Evolutionary conservation across 2,329 filamentous ascomycete genomes (phyloP).

Genomic region (Fusarium sp.): DNA sequence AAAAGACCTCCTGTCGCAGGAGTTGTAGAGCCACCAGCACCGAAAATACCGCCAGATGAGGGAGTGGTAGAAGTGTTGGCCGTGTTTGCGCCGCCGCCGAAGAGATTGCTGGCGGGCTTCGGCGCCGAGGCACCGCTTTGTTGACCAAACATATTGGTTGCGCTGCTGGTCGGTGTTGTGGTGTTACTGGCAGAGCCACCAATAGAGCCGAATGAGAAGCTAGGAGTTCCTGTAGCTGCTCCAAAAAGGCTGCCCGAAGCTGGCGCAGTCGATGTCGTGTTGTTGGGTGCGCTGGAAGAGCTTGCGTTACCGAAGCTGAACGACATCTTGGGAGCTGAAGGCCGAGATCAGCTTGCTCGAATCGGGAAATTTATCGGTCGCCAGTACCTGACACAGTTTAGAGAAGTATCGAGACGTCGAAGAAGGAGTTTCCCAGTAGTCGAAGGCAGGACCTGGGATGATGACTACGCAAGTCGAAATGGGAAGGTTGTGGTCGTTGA

Average conservation of each 20-base stretch:
- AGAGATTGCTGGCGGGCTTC: constrained; percentile 41
- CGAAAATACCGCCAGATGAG: constrained; percentile 36
- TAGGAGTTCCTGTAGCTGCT: constrained; percentile 42
- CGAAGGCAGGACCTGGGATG: constrained; percentile 6
- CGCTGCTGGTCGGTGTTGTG: constrained; percentile 42
- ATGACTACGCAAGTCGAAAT: constrained; percentile 23
- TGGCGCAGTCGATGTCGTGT: constrained; percentile 50
- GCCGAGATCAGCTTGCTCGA: constrained; percentile 33
- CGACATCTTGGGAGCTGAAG: constrained; percentile 46
- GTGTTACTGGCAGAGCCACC: constrained; percentile 38
- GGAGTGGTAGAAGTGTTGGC: constrained; percentile 32
- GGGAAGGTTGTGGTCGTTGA: constrained; percentile 31
- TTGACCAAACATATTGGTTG: constrained; percentile 47
- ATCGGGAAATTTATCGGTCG: constrained; percentile 24
- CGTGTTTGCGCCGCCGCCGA: constrained; percentile 38
- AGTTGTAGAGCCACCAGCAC: constrained; percentile 39
- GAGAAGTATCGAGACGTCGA: constrained; percentile 5
- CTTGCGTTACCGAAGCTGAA: constrained; percentile 51
- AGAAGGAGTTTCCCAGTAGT: neutral
- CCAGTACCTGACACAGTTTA: neutral
- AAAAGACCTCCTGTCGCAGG: constrained; percentile 36
- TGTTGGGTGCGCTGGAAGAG: constrained; percentile 47
- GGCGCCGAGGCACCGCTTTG: constrained; percentile 40
- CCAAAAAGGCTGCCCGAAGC: constrained; percentile 55
- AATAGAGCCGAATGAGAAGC: constrained; percentile 54